These are phyloP conservation scores for Osmanthus fragrans DNA, from an alignment of 257 asterid species.

Conservation along the genomic window DNA sequence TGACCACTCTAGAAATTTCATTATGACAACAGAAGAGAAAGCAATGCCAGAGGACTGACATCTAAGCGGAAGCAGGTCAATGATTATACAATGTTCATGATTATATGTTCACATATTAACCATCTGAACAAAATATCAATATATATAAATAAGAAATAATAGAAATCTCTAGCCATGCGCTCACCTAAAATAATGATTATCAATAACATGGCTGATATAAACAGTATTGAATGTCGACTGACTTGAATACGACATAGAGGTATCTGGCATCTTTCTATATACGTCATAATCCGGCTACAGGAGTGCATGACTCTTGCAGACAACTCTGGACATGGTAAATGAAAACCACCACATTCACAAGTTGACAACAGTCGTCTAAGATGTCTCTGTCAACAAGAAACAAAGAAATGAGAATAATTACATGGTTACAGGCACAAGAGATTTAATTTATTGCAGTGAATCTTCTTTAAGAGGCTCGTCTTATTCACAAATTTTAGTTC, in stretches of 20 bases:
- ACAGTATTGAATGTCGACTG: constrained; percentile 20
- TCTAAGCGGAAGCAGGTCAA: too few relatives aligned
- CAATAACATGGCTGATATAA: constrained; percentile 24
- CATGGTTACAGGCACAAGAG: background rate
- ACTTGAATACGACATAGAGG: constrained; percentile 20
- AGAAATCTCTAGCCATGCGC: background rate
- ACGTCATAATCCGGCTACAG: constrained; percentile 25
- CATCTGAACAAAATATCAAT: background rate
- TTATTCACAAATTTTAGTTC: background rate
- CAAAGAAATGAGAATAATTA: background rate
- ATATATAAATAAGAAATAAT: background rate
- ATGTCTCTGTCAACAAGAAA: constrained; percentile 23
- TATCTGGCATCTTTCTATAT: constrained; percentile 22
- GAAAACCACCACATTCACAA: constrained; percentile 15
- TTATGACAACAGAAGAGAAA: background rate
- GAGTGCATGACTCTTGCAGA: constrained; percentile 24
- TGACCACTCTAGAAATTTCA: background rate
- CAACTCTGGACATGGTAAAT: background rate
- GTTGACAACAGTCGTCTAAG: constrained; percentile 22
- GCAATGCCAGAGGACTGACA: too few relatives aligned
- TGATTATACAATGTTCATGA: background rate
- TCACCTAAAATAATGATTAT: constrained; percentile 27
- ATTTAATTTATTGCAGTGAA: background rate
- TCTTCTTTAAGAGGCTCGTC: background rate
- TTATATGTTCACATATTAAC: background rate